Conservation (phyloP, 2,329 filamentous ascomycete species). For the Parastagonospora avenae region DNA sequence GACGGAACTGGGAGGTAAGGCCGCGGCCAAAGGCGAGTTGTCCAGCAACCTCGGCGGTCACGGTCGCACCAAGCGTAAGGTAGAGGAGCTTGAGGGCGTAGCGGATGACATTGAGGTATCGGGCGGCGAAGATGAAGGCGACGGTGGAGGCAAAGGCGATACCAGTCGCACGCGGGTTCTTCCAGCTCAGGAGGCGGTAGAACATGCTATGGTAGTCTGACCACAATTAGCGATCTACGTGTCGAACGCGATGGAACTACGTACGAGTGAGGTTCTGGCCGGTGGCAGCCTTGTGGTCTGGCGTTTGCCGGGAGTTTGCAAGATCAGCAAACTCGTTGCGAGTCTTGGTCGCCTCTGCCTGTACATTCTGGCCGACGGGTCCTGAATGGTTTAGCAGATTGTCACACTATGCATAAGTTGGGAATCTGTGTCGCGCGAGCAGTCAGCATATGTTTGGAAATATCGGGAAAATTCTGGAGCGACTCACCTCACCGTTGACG, state of each 20-base stretch:
- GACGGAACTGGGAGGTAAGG: conserved; percentile 65
- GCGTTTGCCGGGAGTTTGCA: conserved; percentile 58
- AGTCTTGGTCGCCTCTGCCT: conserved; percentile 61
- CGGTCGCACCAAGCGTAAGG: conserved; percentile 64
- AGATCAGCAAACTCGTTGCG: conserved; percentile 63
- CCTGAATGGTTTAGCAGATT: conserved; percentile 46
- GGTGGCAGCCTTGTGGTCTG: conserved; percentile 61
- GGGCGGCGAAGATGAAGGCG: conserved; percentile 65
- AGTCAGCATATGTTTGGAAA: conserved; percentile 28
- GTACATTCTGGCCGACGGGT: conserved; percentile 62
- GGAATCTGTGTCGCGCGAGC: conserved; percentile 36
- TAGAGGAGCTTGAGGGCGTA: conserved; percentile 66
- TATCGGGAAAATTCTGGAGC: conserved; percentile 3
- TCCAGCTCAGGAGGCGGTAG: conserved; percentile 70
- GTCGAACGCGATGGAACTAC: conserved; percentile 22
- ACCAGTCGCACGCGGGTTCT: conserved; percentile 67
- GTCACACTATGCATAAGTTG: conserved; percentile 16
- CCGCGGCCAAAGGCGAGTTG: conserved; percentile 62
- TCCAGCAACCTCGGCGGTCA: conserved; percentile 62
- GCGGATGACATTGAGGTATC: conserved; percentile 66
- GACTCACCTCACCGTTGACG: conserved; percentile 52
- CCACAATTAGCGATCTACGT: conserved; percentile 16
- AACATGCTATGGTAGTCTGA: conserved; percentile 69
- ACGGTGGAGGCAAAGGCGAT: conserved; percentile 63
- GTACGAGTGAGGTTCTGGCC: conserved; percentile 67